A percentile compares a stretch with the other conserved stretches of the same genome.
Conservation (phyloP, 495 filamentous ascomycete species). For the Aspergillus leporis region DNA sequence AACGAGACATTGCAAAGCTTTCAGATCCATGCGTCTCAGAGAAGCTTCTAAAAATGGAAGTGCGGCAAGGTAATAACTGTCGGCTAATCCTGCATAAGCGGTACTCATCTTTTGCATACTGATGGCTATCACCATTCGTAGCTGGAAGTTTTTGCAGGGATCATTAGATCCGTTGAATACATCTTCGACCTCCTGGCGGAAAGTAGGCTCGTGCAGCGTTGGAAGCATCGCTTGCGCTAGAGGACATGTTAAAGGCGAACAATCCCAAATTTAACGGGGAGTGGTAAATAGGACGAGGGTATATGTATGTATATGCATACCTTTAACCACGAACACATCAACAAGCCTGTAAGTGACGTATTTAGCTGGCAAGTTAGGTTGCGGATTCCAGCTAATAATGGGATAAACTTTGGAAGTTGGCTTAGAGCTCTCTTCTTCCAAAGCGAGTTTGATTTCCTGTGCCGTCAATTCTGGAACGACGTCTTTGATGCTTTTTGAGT, state of each 20-base stretch:
- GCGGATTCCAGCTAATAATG: slow-evolving; percentile 72
- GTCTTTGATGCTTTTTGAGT: slow-evolving; percentile 81
- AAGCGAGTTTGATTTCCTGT: slow-evolving; percentile 57
- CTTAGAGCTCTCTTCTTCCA: slow-evolving; percentile 56
- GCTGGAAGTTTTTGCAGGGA: slow-evolving; percentile 79
- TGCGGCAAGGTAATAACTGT: slow-evolving; percentile 88
- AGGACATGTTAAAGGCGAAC: slow-evolving; percentile 9
- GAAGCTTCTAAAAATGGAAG: slow-evolving; percentile 77
- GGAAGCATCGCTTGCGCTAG: slow-evolving; percentile 84
- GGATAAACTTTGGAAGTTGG: slow-evolving; percentile 73
- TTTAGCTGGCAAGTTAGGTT: slow-evolving; percentile 64
- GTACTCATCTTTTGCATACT: slow-evolving; percentile 85
- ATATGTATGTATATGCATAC: slow-evolving; percentile 43
- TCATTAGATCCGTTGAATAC: slow-evolving; percentile 76
- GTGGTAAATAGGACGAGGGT: background rate
- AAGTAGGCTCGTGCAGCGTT: slow-evolving; percentile 77
- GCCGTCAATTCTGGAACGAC: slow-evolving; percentile 72
- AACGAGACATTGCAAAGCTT: slow-evolving; percentile 84
- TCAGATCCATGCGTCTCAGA: slow-evolving; percentile 76
- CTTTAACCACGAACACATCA: slow-evolving; percentile 77
- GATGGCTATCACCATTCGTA: slow-evolving; percentile 88
- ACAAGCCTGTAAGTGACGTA: slow-evolving; percentile 70
- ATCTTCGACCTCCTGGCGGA: slow-evolving; percentile 72
- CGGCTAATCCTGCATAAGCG: slow-evolving; percentile 79
- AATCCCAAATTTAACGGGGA: slow-evolving; percentile 9